Evolutionary conservation across 2,329 filamentous ascomycete genomes (phyloP), one percentile per base, ranked within the genome.

Genomic region (Calonectria pteridis): DNA sequence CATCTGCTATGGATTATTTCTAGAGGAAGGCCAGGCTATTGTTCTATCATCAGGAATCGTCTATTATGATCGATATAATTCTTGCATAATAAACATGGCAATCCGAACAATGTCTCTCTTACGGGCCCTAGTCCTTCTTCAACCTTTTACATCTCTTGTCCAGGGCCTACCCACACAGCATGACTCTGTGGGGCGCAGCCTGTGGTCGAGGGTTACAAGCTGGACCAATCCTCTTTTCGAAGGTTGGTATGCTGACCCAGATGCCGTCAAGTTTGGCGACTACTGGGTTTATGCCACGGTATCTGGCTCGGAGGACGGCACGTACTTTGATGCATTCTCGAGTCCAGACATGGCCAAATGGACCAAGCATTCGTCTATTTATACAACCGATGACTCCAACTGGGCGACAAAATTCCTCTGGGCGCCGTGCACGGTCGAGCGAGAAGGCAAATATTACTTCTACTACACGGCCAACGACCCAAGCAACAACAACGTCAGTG

Each of bases 161-260:
- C 26, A 43, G 18, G 59, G 59, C 28, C 29, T 64, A 26, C 59
- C 59, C n/a, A 46, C 59, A 33, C 40, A 64, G 11, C 46, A 64
- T 18, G 20, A 64, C 20, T 20, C 7, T 14, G 43, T 6, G 29
- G 14, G n/a, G 6, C 40, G 40, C 40, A 49, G 59, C 26, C 26
- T 64, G 9, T 49, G 37, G 37, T 43, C 59, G 1, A 43, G 59
- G 6, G 29, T 29, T 49, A 23, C 59, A 18, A 64, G 59, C 13
- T 64, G 59, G 59, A 64, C 59, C n/a, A 64, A 64, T 64, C 59
- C 59, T 10, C 59, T 64, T 11, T 64, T 64, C 26, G 28, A 49
- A 6, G 59, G 59, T 16, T 64, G 59, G 59, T 64, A 64, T 64
- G 59, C 59, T 10, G 59, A 64, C 18, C 59, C 59, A 33, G 59